Base-by-base conservation (phyloP, 306 rosid species). In the Hippophae rhamnoides region DNA sequence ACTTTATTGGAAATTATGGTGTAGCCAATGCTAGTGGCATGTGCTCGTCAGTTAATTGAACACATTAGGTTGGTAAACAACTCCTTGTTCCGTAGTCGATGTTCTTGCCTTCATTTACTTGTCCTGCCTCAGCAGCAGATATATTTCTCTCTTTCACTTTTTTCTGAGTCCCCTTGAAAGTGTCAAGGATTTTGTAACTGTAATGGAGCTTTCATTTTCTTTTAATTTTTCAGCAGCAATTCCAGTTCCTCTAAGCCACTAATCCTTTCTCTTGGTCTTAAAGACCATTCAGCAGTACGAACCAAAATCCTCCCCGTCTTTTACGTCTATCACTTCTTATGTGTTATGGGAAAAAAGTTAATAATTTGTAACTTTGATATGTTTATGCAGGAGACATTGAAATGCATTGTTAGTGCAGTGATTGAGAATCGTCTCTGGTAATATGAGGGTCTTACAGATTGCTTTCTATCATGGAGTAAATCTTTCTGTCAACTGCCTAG, bases 191-290 rank as follows among this genome's bases (percentile, higher is more conserved):
- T 7, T 18, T 7, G 7, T 2, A 46, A 46, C 7, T 46, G 3
- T 12, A 12, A 46, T 31, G 38, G 38, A 31, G 38, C 3, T 31
- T 31, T 31, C 38, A 2, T 31, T 4, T 31, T 31, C 5, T 31
- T 31, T 9, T 18, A 13, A 63, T 60, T 44, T 62, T 57, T 78
- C 52, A 76, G 76, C 87, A 87, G 98, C 70, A 66, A 41, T 48
- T 76, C 84, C 12, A 86, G 89, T 13, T 76, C 90, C 54, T 75
- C 90, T 41, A 81, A 12, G 72, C 77, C 86, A 3, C 76, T 92
- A 65, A 72, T 92, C 73, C 82, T 92, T 55, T 85, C 96, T 61
- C 98, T 92, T 63, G 95, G 98, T 66, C 95, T 92, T 54, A 87
- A 78, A 84, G 96, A 92, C 72, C 92, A 92, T 78, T 81, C 96